Conservation (phyloP, 352 stramenopile genomes). For the Thalassiosira mediterranea region DNA sequence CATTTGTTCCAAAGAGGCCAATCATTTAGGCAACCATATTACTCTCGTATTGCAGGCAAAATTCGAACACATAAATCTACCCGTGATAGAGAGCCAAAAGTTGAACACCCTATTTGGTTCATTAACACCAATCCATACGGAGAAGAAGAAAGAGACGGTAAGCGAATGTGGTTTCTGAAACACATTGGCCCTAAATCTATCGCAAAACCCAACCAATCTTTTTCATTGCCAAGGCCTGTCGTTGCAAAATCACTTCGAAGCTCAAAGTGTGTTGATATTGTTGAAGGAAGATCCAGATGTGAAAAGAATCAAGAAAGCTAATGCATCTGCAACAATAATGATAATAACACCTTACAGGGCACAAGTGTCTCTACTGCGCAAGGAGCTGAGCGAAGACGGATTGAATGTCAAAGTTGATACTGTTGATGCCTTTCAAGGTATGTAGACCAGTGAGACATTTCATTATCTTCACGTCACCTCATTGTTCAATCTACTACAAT, state of each 20-base stretch:
- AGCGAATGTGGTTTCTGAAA: too few species aligned
- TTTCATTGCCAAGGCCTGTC: not conserved
- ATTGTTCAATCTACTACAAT: too few species aligned
- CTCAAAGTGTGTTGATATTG: conserved; percentile 11
- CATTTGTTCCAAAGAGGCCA: too few species aligned
- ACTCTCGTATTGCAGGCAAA: too few species aligned
- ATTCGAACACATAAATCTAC: conserved; percentile 1
- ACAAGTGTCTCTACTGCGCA: conserved; percentile 33
- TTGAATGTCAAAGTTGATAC: conserved; percentile 25
- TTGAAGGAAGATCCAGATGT: conserved; percentile 40
- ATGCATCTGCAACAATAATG: conserved; percentile 24
- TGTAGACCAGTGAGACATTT: not conserved
- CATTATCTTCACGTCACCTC: not conserved
- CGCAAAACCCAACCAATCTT: too few species aligned
- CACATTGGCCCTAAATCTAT: not conserved
- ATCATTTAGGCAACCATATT: too few species aligned
- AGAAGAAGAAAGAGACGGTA: conserved; percentile 27
- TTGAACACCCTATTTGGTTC: conserved; percentile 15
- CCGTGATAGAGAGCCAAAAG: conserved; percentile 13
- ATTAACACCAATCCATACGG: conserved; percentile 10
- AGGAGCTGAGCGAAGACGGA: conserved; percentile 17
- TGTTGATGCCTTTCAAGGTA: conserved; percentile 41
- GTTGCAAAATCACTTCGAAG: conserved; percentile 19
- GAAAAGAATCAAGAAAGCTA: not conserved
- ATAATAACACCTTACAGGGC: conserved; percentile 47